Conservation (phyloP, 768 basidiomycete species). For the Peribolospora kevripleyi region DNA sequence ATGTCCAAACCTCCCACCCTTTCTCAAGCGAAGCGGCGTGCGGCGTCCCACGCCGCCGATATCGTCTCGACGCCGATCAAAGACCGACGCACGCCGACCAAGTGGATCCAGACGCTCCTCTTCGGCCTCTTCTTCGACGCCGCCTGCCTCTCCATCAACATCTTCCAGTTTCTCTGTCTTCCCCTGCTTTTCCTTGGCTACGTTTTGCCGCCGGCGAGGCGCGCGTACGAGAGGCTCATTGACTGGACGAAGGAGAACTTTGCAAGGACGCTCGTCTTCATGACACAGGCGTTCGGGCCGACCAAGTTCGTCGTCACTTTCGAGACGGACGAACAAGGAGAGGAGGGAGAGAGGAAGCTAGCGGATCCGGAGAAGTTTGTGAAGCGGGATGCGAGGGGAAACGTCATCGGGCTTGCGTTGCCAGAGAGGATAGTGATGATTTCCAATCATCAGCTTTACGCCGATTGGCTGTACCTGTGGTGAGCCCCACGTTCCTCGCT, state of each 20-base stretch:
- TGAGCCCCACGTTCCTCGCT: constrained; percentile 2
- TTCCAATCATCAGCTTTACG: constrained; percentile 57
- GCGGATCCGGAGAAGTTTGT: constrained; percentile 29
- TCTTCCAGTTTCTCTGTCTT: constrained; percentile 5
- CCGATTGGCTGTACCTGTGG: constrained; percentile 45
- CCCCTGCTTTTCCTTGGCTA: background rate
- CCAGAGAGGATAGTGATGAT: constrained; percentile 62
- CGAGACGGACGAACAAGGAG: constrained; percentile 40
- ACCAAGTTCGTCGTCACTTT: constrained; percentile 48
- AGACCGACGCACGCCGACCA: background rate
- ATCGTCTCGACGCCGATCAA: background rate
- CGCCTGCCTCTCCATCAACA: background rate
- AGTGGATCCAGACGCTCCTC: background rate
- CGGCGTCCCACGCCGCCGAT: no score
- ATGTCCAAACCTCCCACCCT: no score
- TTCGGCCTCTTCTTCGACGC: constrained; percentile 3
- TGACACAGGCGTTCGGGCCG: constrained; percentile 62
- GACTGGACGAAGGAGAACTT: constrained; percentile 4
- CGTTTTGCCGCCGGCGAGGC: background rate
- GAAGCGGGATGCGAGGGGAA: constrained; percentile 32
- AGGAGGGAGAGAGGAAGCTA: background rate
- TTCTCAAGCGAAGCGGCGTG: no score
- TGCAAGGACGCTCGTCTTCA: constrained; percentile 27
- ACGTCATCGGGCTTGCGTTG: constrained; percentile 36
- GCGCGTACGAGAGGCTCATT: background rate